Conservation (phyloP, 371 early-diverging fungal species). For the Lichtheimia ornata region DNA sequence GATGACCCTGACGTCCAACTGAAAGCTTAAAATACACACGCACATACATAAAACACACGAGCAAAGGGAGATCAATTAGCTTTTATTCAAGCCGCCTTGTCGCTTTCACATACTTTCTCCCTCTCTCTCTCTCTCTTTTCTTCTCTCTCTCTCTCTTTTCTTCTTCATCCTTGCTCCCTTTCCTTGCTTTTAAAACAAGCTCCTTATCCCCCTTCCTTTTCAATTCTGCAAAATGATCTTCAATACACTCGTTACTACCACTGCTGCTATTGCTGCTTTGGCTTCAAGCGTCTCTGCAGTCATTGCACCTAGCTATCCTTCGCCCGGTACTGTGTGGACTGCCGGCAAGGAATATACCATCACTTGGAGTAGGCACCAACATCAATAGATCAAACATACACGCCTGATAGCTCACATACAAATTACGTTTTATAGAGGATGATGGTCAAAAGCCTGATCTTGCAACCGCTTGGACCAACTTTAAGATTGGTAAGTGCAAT, state of each 20-base stretch:
- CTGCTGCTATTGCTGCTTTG: slow-evolving; percentile 16
- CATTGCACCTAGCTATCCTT: slow-evolving; percentile 30
- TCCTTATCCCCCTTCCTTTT: background rate
- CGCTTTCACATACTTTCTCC: background rate
- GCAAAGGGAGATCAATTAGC: background rate
- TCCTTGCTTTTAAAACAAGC: background rate
- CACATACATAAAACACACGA: background rate
- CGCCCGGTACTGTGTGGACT: slow-evolving; percentile 35
- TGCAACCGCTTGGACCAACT: slow-evolving; percentile 24
- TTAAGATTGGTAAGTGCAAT: slow-evolving; percentile 30
- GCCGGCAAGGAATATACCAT: slow-evolving; percentile 28
- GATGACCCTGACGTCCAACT: background rate
- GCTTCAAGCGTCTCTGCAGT: slow-evolving; percentile 18
- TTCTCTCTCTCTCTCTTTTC: too few relatives aligned
- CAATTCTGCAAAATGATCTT: slow-evolving; percentile 10
- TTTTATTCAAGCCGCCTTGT: background rate
- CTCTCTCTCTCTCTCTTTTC: background rate
- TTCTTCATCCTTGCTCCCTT: background rate
- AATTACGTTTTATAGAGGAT: slow-evolving; percentile 13
- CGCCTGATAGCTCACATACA: background rate
- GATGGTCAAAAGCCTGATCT: slow-evolving; percentile 18
- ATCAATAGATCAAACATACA: background rate
- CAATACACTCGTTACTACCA: slow-evolving; percentile 7
- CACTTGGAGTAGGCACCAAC: slow-evolving; percentile 24
- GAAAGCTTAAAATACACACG: background rate